A percentile compares a stretch with the other conserved stretches of the same genome.
Evolutionary conservation across 768 basidiomycete species (phyloP).

Genomic region (Suillus lakei): DNA sequence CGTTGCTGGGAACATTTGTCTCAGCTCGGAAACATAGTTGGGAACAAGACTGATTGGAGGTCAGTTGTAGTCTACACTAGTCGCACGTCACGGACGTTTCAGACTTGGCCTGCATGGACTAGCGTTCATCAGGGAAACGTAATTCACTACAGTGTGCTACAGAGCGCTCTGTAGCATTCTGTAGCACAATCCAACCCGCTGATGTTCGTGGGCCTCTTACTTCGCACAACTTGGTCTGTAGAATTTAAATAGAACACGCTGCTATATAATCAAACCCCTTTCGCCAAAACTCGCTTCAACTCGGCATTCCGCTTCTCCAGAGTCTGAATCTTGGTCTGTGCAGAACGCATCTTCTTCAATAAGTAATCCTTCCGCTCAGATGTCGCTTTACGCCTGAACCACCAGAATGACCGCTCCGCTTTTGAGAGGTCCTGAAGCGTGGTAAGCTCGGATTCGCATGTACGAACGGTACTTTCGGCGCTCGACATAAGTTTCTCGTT

Average conservation of each 20-base stretch:
- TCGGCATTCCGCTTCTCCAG: constrained; percentile 75
- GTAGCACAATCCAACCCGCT: too few species aligned
- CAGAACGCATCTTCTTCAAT: constrained; percentile 73
- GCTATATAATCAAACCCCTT: constrained; percentile 31
- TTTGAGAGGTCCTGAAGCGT: constrained; percentile 67
- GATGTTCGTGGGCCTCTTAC: background rate
- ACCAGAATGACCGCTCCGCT: constrained; percentile 49
- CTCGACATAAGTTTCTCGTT: constrained; percentile 69
- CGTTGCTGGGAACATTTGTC: background rate
- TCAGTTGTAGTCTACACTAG: too few species aligned
- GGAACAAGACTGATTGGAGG: background rate
- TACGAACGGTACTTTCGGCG: constrained; percentile 65
- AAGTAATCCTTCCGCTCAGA: constrained; percentile 68
- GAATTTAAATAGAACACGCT: background rate
- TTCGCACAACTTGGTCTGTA: background rate
- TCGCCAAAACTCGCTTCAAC: constrained; percentile 63
- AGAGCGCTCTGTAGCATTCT: too few species aligned
- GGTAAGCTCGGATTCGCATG: constrained; percentile 78
- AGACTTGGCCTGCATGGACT: too few species aligned
- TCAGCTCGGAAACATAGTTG: too few species aligned
- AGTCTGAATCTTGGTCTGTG: constrained; percentile 67
- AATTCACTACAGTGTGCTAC: too few species aligned
- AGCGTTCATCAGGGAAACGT: too few species aligned
- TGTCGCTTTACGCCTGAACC: constrained; percentile 53
- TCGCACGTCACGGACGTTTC: too few species aligned